Percentiles rank a stretch among this genome's conserved stretches.
Conservation (phyloP, 2,329 filamentous ascomycete species). For the Mycosphaerella sp. region DNA sequence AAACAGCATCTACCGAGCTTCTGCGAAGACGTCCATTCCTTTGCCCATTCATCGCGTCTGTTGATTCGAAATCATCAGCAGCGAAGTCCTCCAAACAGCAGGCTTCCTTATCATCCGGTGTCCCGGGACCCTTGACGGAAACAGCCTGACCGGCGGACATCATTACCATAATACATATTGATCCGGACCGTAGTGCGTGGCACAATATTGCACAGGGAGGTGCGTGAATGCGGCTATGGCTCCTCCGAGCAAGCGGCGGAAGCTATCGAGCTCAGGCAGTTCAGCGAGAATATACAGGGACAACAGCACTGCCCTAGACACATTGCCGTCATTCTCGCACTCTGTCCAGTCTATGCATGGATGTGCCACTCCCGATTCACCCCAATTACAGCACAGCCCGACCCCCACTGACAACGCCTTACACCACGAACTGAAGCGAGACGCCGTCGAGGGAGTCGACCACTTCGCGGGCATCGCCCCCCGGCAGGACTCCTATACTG, state of each 20-base stretch:
- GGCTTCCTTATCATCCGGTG: neutral
- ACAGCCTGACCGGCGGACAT: neutral
- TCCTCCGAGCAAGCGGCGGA: conserved; percentile 28
- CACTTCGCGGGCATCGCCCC: conserved; percentile 17
- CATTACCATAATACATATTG: neutral
- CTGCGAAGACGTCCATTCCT: conserved; percentile 24
- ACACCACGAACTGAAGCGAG: conserved; percentile 5
- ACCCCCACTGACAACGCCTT: neutral
- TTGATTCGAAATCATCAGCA: conserved; percentile 3
- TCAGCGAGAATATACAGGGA: conserved; percentile 9
- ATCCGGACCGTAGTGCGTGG: neutral
- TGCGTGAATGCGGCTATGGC: conserved; percentile 26
- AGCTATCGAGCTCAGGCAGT: conserved; percentile 15
- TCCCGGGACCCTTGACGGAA: conserved; percentile 1
- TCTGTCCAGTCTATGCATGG: neutral
- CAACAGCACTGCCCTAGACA: conserved; percentile 15
- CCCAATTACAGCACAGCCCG: neutral
- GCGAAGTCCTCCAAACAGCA: conserved; percentile 2
- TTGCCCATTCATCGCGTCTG: conserved; percentile 8
- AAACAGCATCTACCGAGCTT: conserved; percentile 19
- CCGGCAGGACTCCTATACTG: conserved; percentile 18
- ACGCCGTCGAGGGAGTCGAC: conserved; percentile 18
- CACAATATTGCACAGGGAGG: neutral
- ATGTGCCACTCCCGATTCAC: neutral
- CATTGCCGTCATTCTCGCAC: neutral